Base-by-base conservation (phyloP, 83 land plant genomes). In the Larix sibirica region DNA sequence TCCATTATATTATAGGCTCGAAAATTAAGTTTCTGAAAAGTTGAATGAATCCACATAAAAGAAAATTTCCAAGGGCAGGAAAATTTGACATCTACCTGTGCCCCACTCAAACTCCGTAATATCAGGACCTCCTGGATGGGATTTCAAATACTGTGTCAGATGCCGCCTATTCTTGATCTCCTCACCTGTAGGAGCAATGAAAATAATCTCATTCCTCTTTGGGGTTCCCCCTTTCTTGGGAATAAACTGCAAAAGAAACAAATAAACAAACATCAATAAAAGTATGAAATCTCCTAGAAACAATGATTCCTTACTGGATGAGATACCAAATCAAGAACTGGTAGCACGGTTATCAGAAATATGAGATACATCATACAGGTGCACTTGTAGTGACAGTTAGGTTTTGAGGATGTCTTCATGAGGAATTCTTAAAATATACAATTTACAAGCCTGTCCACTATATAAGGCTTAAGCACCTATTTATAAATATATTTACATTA, bases 121-220 rank as follows among this genome's bases (percentile, higher is more conserved):
- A 63, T 79, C 50, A 20, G 92, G 88, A 21, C 76, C 81, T 50
- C 90, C 92, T 31, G 86, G 90, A 62, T 91, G 89, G 14, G 77
- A 71, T 70, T 90, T 91, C 38, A 90, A 83, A 71, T 91, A 90
- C 71, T 82, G 89, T 0, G 90, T 83, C 81, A 90, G 82, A 33
- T 85, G 88, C 16, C 82, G 86, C 83, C 70, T 90, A 79, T 42
- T 87, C 56, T 80, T 91, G 8, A 91, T 83, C 82, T 91, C 93
- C 75, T 91, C 93, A 26, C 93, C 93, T 20, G 86, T 84, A 40
- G 93, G 92, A 2, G 93, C 38, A 59, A 90, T 79, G 79, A 84
- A 91, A 38, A 83, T 78, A 18, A 91, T 86, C 83, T 90, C 91
- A 75, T 80, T 86, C 79, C 74, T 83, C 62, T 81, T 84, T n/a